Evolutionary conservation across 2,329 filamentous ascomycete genomes (phyloP), one percentile per base, ranked within the genome.

Genomic region (Leptographium procerum): DNA sequence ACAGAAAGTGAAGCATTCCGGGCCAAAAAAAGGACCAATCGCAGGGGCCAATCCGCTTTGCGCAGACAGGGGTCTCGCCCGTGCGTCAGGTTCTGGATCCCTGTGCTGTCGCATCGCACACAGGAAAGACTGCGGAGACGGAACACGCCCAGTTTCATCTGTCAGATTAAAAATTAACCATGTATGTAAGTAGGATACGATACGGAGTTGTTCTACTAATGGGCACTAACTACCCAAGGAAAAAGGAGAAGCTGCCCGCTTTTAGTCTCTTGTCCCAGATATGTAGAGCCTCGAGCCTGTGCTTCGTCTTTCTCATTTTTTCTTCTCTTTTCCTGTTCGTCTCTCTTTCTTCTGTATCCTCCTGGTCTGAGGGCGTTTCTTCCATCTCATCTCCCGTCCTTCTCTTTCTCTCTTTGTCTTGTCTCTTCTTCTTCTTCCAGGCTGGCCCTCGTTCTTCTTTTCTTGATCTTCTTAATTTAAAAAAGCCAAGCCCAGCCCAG

Each of bases 391-490:
- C 55, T 52, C 28, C 34, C 28, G 40, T 43, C 29, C 52, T 6
- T 33, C 45, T 24, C 26, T 51, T 28, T 45, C 28, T 52, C n/a
- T 26, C 28, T 47, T 36, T 50, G 26, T 52, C 24, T 40, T 52
- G 13, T 6, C 53, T 56, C 10, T 34, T 53, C 45, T 50, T 50
- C 34, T 47, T 14, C 45, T 52, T 34, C 43, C 58, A 52, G 55
- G 58, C 58, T 58, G 55, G 58, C 53, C 48, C 60, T 58, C 52
- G 26, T 51, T 22, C 26, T 51, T 55, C 22, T 19, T 55, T 48
- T 31, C n/a, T n/a, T n/a, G n/a, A n/a, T n/a, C n/a, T n/a, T n/a
- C n/a, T n/a, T n/a, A n/a, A n/a, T n/a, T n/a, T n/a, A n/a, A n/a
- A n/a, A n/a, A n/a, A n/a, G n/a, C n/a, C n/a, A n/a, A n/a, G n/a